These are phyloP conservation scores for Carex littledalei DNA, from an alignment of 176 grass and related monocot genomes.

Conservation along the genomic window DNA sequence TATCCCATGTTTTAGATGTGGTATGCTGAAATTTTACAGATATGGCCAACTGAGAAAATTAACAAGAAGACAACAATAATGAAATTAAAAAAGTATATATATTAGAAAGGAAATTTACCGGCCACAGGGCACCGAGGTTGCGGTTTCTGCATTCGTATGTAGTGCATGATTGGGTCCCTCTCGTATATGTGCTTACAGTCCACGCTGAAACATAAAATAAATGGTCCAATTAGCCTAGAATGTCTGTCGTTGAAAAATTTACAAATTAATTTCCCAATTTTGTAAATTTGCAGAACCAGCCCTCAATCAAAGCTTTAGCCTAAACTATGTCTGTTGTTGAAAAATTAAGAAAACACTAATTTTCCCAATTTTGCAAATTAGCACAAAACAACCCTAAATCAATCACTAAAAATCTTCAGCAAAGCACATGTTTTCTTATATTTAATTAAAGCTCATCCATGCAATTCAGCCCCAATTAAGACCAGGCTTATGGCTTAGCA, in stretches of 20 bases:
- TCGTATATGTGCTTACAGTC: constrained; percentile 90
- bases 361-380: neutral
- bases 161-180: constrained; percentile 41
- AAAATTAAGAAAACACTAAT: neutral
- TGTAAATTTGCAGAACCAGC: neutral
- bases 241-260: neutral
- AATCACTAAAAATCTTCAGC: neutral
- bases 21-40: neutral
- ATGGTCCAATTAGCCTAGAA: neutral
- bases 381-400: neutral
- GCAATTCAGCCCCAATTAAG: neutral
- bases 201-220: constrained; percentile 33
- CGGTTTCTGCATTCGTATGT: constrained; percentile 46
- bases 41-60: constrained; percentile 6
- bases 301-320: neutral
- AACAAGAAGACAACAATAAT: neutral
- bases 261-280: neutral
- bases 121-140: constrained; percentile 56
- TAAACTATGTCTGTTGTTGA: neutral
- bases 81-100: neutral
- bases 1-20: neutral
- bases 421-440: neutral
- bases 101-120: constrained; percentile 31
- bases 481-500: neutral
- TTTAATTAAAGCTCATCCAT: neutral